A percentile compares a stretch with the other conserved stretches of the same genome.
Conservation (phyloP, 352 stramenopile species). For the Phytopythium ostracodes region DNA sequence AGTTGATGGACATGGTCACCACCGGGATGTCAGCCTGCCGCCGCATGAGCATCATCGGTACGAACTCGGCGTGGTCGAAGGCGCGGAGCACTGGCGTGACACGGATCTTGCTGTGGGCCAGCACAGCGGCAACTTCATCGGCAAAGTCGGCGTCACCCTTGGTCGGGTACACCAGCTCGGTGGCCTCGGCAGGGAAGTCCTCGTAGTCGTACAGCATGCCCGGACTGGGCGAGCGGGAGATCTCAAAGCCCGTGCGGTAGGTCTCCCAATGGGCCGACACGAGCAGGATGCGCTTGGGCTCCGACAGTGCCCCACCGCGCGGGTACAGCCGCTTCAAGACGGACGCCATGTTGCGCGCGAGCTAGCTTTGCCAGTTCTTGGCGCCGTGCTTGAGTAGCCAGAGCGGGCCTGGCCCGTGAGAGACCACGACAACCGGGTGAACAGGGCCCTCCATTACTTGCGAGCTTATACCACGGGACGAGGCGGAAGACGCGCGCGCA, state of each 20-base stretch:
- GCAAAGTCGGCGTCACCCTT: conserved; percentile 66
- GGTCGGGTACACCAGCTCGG: conserved; percentile 74
- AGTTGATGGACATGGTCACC: conserved; percentile 77
- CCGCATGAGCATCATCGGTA: conserved; percentile 85
- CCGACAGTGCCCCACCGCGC: conserved; percentile 28
- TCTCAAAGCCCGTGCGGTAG: conserved; percentile 42
- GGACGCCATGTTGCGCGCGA: conserved; percentile 32
- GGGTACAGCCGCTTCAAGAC: conserved; percentile 52
- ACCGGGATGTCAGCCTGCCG: conserved; percentile 82
- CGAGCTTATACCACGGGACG: background rate
- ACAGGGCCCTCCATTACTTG: conserved; percentile 10
- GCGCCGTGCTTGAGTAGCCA: conserved; percentile 53
- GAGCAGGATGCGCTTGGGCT: conserved; percentile 75
- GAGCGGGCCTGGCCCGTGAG: conserved; percentile 58
- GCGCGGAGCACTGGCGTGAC: conserved; percentile 49
- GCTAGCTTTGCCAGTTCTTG: conserved; percentile 27
- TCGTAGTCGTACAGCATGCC: conserved; percentile 89
- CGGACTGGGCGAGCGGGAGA: conserved; percentile 44
- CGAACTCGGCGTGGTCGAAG: conserved; percentile 89
- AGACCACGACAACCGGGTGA: conserved; percentile 46
- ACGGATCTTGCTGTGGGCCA: conserved; percentile 54
- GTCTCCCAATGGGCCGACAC: conserved; percentile 86
- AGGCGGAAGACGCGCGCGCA: background rate
- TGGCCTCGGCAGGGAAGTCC: conserved; percentile 79
- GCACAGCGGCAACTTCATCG: conserved; percentile 47